Base-by-base conservation (phyloP, 768 basidiomycete genomes). In the Mycena alexandri region DNA sequence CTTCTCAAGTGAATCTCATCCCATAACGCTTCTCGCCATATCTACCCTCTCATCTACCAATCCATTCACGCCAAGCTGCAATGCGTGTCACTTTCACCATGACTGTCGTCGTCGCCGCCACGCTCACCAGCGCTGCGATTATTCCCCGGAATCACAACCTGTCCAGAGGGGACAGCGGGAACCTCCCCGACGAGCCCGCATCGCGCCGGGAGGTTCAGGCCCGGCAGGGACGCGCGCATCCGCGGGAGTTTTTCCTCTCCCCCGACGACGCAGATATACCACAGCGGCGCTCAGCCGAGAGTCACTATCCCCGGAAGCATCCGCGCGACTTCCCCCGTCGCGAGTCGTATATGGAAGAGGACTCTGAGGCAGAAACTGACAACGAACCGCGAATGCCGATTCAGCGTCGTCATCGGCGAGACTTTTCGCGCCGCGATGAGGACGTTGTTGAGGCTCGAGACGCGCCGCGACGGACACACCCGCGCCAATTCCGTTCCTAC, bases 31-130 rank as follows among this genome's bases (percentile, higher is more conserved):
- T 21, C 22, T 50, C 54, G 34, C 42, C 43, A 44, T 63, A 54
- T 47, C 52, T 55, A 46, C 13, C 29, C 12, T 50, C 47, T 43
- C 55, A 51, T 56, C 47, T 36, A 47, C 1, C 55, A 44, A 47
- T 1, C 46, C 51, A 36, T 25, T 21, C 54, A 38, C 21, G 25
- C 21, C 63, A 57, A 53, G n/a, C 16, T 47, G 41, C 44, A n/a
- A 63, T 57, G 63, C 63, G 55, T 36, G 42, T 64, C 41, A 33
- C 55, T 11, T 64, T 64, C 42, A 52, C 63, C 55, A 36, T 50
- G 46, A n/a, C 50, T 11, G 44, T 57, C 54, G 38, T 64, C 29
- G 48, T 64, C 21, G 63, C 63, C n/a, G 48, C 63, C 9, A 64
- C 63, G 9, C 41, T 64, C 38, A 58, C 63, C 48, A 64, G 55